Conservation (phyloP, 192 early-diverging fungal species). For the Coemansia sp. region DNA sequence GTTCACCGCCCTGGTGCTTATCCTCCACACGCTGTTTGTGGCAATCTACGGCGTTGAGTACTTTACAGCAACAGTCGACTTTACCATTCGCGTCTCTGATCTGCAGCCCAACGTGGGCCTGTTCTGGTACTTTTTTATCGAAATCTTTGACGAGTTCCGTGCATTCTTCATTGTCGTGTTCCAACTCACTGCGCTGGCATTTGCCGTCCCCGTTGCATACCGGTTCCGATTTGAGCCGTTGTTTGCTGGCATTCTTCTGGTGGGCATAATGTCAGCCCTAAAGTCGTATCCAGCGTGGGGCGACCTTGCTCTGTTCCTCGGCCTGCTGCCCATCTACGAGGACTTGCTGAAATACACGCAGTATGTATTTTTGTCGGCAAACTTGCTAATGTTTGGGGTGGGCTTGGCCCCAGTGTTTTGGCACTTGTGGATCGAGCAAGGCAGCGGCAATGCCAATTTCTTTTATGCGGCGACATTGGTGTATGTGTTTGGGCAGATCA, state of each 20-base stretch:
- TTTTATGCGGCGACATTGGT: conserved; percentile 97
- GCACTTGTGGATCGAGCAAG: conserved; percentile 94
- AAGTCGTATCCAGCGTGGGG: conserved; percentile 93
- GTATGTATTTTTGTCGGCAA: conserved; percentile 72
- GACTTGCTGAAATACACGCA: conserved; percentile 92
- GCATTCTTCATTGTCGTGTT: conserved; percentile 91
- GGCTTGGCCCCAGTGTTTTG: conserved; percentile 88
- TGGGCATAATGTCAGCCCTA: conserved; percentile 79
- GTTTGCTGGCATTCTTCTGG: conserved; percentile 70
- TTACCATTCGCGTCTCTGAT: conserved; percentile 71
- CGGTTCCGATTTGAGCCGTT: conserved; percentile 74
- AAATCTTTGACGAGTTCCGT: conserved; percentile 99
- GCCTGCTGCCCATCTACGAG: conserved; percentile 73
- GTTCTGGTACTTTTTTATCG: conserved; percentile 99
- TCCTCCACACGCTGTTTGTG: conserved; percentile 30
- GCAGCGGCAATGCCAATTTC: conserved; percentile 97
- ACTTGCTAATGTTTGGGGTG: conserved; percentile 70
- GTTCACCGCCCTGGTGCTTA: conserved; percentile 12
- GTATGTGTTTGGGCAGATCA: conserved; percentile 81
- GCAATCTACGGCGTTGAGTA: conserved; percentile 22
- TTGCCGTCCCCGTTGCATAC: conserved; percentile 79
- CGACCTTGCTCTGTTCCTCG: conserved; percentile 81
- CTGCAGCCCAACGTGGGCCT: conserved; percentile 95
- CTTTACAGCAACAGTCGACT: conserved; percentile 41
- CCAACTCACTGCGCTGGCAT: conserved; percentile 90